Percentiles rank a stretch among this genome's conserved stretches.
Evolutionary conservation across 257 asterid genomes (phyloP).

Genomic region (Solanum rostratum): DNA sequence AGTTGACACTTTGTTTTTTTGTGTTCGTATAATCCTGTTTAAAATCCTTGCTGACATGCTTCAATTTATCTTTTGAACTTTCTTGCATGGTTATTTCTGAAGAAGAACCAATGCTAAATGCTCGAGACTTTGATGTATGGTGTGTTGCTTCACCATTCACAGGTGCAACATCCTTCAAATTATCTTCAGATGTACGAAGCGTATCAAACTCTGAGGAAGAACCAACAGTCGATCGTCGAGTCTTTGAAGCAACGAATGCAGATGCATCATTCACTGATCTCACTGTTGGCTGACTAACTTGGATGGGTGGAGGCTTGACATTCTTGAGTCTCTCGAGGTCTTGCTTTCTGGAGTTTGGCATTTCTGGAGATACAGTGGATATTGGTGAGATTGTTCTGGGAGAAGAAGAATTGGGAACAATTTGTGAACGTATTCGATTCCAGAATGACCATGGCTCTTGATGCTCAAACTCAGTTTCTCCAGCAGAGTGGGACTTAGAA

Average conservation of each 20-base stretch:
- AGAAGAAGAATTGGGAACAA: neutral
- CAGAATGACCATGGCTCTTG: slow-evolving; percentile 21
- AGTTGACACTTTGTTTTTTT: slow-evolving; percentile 17
- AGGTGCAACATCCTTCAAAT: slow-evolving; percentile 4
- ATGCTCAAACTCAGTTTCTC: slow-evolving; percentile 39
- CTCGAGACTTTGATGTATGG: neutral
- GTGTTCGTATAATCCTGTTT: slow-evolving; percentile 19
- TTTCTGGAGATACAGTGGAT: slow-evolving; percentile 25
- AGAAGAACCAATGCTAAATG: slow-evolving; percentile 24
- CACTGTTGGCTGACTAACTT: slow-evolving; percentile 11
- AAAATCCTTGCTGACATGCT: slow-evolving; percentile 7
- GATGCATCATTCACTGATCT: slow-evolving; percentile 12
- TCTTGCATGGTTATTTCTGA: slow-evolving; percentile 17
- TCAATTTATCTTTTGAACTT: slow-evolving; percentile 3
- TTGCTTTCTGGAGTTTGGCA: slow-evolving; percentile 8
- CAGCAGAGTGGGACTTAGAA: slow-evolving; percentile 48
- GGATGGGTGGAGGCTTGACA: neutral
- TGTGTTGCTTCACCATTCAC: slow-evolving; percentile 10
- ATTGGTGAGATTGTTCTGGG: neutral
- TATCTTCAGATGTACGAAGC: slow-evolving; percentile 5
- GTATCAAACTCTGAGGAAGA: slow-evolving; percentile 23
- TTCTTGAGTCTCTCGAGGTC: slow-evolving; percentile 13
- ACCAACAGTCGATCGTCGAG: slow-evolving; percentile 14
- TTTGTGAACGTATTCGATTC: slow-evolving; percentile 4
- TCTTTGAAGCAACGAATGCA: slow-evolving; percentile 2